Percentiles rank a stretch among this genome's conserved stretches.
These are phyloP conservation scores for Fusarium hostae DNA, from an alignment of 2,329 filamentous ascomycete genomes.

Conservation along the genomic window DNA sequence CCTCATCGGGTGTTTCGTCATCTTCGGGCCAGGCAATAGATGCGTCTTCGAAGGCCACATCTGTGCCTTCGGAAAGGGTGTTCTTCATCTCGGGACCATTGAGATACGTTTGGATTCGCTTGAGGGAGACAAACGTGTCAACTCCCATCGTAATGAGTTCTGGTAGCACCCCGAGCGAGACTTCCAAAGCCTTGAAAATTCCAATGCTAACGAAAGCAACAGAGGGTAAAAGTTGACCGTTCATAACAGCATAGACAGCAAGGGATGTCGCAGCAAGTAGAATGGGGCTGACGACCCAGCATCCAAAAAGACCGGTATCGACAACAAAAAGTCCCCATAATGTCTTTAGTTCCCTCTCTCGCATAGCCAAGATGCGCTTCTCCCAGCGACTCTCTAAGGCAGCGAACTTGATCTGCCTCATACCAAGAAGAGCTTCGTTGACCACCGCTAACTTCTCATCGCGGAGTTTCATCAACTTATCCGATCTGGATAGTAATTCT, in stretches of 20 bases:
- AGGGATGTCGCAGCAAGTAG: constrained; percentile 78
- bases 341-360: constrained; percentile 73
- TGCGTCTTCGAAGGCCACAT: constrained; percentile 73
- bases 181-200: constrained; percentile 78
- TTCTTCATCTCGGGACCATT: constrained; percentile 71
- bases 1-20: constrained; percentile 63
- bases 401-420: constrained; percentile 87
- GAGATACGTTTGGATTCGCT: constrained; percentile 78
- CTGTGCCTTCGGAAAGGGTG: constrained; percentile 64
- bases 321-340: constrained; percentile 74
- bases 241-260: constrained; percentile 71
- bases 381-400: constrained; percentile 82
- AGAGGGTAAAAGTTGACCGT: constrained; percentile 74
- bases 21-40: constrained; percentile 81
- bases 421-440: constrained; percentile 80
- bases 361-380: constrained; percentile 69
- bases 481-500: constrained; percentile 72
- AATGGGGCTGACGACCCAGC: constrained; percentile 80
- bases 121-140: constrained; percentile 78
- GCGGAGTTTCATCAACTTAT: constrained; percentile 77
- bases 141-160: constrained; percentile 77
- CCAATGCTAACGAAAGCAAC: constrained; percentile 83
- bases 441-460: constrained; percentile 81
- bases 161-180: constrained; percentile 75
- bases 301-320: constrained; percentile 71